Evolutionary conservation across 208 protist species (phyloP).

Genomic region (Porcisia deanei): DNA sequence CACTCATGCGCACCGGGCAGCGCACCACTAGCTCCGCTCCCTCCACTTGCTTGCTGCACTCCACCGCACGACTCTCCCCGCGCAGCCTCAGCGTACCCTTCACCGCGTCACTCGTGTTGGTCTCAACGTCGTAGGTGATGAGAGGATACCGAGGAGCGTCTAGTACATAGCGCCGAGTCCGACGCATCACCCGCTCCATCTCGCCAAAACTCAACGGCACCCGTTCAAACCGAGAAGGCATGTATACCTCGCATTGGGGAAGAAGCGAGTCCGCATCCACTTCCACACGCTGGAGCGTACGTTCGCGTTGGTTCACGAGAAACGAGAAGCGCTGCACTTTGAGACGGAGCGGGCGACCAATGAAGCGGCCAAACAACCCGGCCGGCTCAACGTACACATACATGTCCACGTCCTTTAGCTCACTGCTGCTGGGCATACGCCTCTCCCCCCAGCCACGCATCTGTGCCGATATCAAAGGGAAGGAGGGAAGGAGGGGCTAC

Average conservation of each 20-base stretch:
- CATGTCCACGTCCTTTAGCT: conserved; percentile 79
- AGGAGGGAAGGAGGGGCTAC: not conserved
- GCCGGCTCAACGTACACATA: conserved; percentile 78
- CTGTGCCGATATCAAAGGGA: not conserved
- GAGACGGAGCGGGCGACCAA: conserved; percentile 79
- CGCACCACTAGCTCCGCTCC: conserved; percentile 78
- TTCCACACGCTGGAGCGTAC: conserved; percentile 53
- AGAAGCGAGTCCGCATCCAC: conserved; percentile 75
- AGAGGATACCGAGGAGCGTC: conserved; percentile 67
- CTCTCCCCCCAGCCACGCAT: conserved; percentile 33
- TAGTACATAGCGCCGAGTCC: conserved; percentile 51
- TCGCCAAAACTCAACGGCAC: conserved; percentile 67
- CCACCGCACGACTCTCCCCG: conserved; percentile 55
- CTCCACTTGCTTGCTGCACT: conserved; percentile 67
- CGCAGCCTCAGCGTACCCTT: conserved; percentile 58
- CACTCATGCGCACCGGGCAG: conserved; percentile 66
- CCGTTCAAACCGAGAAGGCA: conserved; percentile 42
- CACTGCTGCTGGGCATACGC: conserved; percentile 41
- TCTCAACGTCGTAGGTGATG: conserved; percentile 60
- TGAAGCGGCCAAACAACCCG: conserved; percentile 64
- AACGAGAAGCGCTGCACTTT: conserved; percentile 67
- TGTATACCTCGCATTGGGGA: conserved; percentile 80
- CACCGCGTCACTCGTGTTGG: conserved; percentile 41
- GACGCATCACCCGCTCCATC: conserved; percentile 53
- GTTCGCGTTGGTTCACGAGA: conserved; percentile 32